phyloP scores from a whole-genome alignment of 2,329 filamentous ascomycete species.

The Cordyceps javanica region DNA sequence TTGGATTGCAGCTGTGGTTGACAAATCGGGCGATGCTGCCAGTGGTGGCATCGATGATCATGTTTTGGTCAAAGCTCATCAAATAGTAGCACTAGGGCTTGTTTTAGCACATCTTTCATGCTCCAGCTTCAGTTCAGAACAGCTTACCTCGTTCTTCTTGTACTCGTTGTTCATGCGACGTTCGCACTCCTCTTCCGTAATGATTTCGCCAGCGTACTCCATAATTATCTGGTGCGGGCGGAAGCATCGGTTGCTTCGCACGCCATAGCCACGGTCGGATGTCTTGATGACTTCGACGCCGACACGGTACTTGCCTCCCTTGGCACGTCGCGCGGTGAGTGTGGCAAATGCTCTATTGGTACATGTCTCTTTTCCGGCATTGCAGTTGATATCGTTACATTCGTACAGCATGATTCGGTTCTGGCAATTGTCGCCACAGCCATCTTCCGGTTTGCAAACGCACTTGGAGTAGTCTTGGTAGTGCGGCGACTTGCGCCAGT shows the following conservation, averaged over 20 bases:
- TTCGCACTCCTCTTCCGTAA: slow-evolving; percentile 90
- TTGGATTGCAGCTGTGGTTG: slow-evolving; percentile 94
- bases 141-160: slow-evolving; percentile 79
- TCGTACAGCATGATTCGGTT: slow-evolving; percentile 98
- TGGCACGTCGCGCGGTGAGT: slow-evolving; percentile 66
- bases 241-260: slow-evolving; percentile 85
- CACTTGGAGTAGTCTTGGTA: slow-evolving; percentile 72
- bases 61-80: slow-evolving; percentile 97
- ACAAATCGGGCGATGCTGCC: slow-evolving; percentile 96
- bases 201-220: slow-evolving; percentile 96
- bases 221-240: slow-evolving; percentile 91
- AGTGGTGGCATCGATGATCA: slow-evolving; percentile 95
- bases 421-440: slow-evolving; percentile 84
- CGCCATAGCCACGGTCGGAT: slow-evolving; percentile 78
- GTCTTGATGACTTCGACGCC: slow-evolving; percentile 96
- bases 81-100: slow-evolving; percentile 79
- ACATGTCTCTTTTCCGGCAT: slow-evolving; percentile 65
- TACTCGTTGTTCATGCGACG: slow-evolving; percentile 89
- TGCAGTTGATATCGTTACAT: slow-evolving; percentile 87
- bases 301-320: slow-evolving; percentile 79
- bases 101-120: slow-evolving; percentile 10
- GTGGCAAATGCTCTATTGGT: slow-evolving; percentile 83
- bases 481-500: slow-evolving; percentile 75
- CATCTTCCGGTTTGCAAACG: slow-evolving; percentile 68
- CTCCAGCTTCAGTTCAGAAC: neutral